These are phyloP conservation scores for Podospora anserina DNA, from an alignment of 495 filamentous ascomycete genomes.

Conservation along the genomic window DNA sequence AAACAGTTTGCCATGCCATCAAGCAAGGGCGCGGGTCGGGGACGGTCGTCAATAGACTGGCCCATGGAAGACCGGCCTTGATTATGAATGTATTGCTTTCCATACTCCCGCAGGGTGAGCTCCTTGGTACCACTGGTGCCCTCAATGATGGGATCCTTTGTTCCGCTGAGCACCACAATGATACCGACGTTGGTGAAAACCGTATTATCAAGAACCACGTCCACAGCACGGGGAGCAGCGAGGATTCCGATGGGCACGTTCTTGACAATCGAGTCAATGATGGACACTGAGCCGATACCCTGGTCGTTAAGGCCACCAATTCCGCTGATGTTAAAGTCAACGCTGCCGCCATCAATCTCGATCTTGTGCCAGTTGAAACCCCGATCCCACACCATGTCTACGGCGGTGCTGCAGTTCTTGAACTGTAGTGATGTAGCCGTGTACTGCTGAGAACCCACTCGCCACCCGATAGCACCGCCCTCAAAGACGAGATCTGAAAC, in stretches of 20 bases:
- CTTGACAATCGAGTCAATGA: slow-evolving; percentile 65
- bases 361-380: slow-evolving; percentile 46
- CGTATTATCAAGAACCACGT: slow-evolving; percentile 47
- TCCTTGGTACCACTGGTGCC: slow-evolving; percentile 43
- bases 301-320: slow-evolving; percentile 50
- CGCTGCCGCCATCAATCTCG: slow-evolving; percentile 13
- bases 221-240: slow-evolving; percentile 51
- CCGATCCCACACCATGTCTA: slow-evolving; percentile 80
- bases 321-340: slow-evolving; percentile 30
- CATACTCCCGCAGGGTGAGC: slow-evolving; percentile 61
- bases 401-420: slow-evolving; percentile 71
- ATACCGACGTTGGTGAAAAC: slow-evolving; percentile 32
- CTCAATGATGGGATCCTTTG: slow-evolving; percentile 43
- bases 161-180: slow-evolving; percentile 43
- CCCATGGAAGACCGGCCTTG: slow-evolving; percentile 35
- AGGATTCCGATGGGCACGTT: slow-evolving; percentile 60
- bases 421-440: slow-evolving; percentile 54
- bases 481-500: slow-evolving; percentile 76
- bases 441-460: slow-evolving; percentile 60
- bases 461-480: slow-evolving; percentile 72
- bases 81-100: slow-evolving; percentile 52
- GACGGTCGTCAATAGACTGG: slow-evolving; percentile 40
- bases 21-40: slow-evolving; percentile 49
- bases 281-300: slow-evolving; percentile 64
- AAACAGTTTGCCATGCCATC: slow-evolving; percentile 44